Percentiles rank a stretch among this genome's conserved stretches.
phyloP scores from a whole-genome alignment of 2,329 filamentous ascomycete genomes.

The Aspergillus candidus region DNA sequence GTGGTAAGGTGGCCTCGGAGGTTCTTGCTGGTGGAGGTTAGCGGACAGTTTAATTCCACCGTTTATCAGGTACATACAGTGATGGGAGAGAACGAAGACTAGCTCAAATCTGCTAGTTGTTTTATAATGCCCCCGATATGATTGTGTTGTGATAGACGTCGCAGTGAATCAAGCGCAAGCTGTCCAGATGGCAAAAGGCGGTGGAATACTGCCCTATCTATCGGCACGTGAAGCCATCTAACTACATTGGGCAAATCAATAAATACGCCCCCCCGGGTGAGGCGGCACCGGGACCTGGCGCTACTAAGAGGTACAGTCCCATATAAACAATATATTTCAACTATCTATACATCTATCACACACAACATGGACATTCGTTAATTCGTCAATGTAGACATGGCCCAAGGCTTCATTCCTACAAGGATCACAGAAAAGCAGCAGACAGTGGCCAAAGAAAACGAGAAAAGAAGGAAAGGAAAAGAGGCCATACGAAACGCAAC shows the following conservation, averaged over 20 bases:
- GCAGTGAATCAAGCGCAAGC: constrained; percentile 9
- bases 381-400: constrained; percentile 5
- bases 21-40: background rate
- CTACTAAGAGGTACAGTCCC: no score
- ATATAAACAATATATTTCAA: background rate
- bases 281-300: no score
- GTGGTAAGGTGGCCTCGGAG: background rate
- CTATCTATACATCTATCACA: background rate
- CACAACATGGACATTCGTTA: constrained; percentile 8
- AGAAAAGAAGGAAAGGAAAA: constrained; percentile 3
- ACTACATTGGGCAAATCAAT: background rate
- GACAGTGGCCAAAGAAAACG: constrained; percentile 4
- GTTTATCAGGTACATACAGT: no score
- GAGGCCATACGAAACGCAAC: background rate
- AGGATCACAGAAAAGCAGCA: constrained; percentile 8
- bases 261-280: no score
- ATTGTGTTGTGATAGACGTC: background rate
- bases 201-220: constrained; percentile 15
- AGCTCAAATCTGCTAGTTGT: background rate
- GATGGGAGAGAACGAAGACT: no score
- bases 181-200: constrained; percentile 22
- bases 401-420: background rate
- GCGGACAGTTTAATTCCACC: background rate
- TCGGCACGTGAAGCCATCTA: background rate
- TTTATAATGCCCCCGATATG: background rate